Conservation (phyloP, 2,329 filamentous ascomycete species). For the Tolypocladium amazonense region DNA sequence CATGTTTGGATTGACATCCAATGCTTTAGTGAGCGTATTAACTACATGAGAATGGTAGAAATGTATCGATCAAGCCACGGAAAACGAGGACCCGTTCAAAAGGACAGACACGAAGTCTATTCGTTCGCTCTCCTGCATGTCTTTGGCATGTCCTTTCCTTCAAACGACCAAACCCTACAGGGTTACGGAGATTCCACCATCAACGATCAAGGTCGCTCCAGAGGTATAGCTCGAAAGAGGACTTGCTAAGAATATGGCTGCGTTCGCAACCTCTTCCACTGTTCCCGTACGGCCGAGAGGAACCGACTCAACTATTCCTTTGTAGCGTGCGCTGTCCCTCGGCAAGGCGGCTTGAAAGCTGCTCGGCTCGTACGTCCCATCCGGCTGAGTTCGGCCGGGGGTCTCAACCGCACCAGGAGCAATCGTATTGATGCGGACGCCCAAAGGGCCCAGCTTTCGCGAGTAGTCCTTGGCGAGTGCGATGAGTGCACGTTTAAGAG, state of each 20-base stretch:
- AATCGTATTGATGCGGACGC: background rate
- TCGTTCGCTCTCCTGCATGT: too few relatives aligned
- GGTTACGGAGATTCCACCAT: background rate
- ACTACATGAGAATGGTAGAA: too few relatives aligned
- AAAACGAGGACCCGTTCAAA: too few relatives aligned
- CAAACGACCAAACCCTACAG: background rate
- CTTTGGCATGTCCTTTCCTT: background rate
- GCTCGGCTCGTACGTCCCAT: background rate
- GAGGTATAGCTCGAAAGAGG: background rate
- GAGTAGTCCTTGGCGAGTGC: background rate
- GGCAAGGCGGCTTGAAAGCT: background rate
- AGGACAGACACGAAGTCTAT: too few relatives aligned
- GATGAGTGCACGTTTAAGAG: background rate
- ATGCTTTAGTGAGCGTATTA: too few relatives aligned
- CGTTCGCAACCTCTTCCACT: background rate
- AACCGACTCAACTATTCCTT: background rate
- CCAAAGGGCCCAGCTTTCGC: background rate
- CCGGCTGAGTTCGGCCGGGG: background rate
- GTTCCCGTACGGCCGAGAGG: background rate
- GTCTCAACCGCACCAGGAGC: background rate
- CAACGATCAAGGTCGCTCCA: background rate
- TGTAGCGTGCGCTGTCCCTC: background rate
- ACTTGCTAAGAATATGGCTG: background rate
- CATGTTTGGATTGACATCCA: too few relatives aligned
- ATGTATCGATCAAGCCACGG: too few relatives aligned